These are phyloP conservation scores for Cardiospermum halicacabum DNA, from an alignment of 345 rosid species.

Conservation along the genomic window DNA sequence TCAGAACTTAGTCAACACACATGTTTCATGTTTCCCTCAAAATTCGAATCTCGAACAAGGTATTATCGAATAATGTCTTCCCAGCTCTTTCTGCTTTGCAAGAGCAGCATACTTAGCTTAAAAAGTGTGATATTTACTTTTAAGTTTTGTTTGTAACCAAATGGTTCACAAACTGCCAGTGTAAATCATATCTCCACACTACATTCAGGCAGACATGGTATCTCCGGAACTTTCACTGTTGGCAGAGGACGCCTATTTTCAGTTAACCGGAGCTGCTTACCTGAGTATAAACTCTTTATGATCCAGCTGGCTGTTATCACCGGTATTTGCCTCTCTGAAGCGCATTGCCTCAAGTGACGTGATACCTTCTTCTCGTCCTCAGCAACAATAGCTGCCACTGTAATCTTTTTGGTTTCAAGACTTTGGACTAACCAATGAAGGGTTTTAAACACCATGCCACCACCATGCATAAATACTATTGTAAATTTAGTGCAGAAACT, in stretches of 20 bases:
- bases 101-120: background rate
- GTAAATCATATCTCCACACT: conserved; percentile 42
- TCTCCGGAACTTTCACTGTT: background rate
- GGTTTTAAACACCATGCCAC: conserved; percentile 50
- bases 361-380: conserved; percentile 42
- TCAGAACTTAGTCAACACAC: background rate
- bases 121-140: background rate
- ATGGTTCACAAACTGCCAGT: background rate
- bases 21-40: background rate
- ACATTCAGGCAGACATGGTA: conserved; percentile 23
- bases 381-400: conserved; percentile 37
- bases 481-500: conserved; percentile 48
- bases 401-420: conserved; percentile 37
- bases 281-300: conserved; percentile 41
- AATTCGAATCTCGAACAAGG: background rate
- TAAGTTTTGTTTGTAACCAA: background rate
- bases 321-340: conserved; percentile 49
- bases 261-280: conserved; percentile 32
- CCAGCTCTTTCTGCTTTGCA: background rate
- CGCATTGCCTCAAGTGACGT: conserved; percentile 60
- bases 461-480: conserved; percentile 57
- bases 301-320: conserved; percentile 48
- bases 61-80: background rate
- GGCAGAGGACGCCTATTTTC: conserved; percentile 12
- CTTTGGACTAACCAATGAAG: conserved; percentile 37